Base-by-base conservation (phyloP, 192 early-diverging fungal genomes). In the Geranomyces variabilis region DNA sequence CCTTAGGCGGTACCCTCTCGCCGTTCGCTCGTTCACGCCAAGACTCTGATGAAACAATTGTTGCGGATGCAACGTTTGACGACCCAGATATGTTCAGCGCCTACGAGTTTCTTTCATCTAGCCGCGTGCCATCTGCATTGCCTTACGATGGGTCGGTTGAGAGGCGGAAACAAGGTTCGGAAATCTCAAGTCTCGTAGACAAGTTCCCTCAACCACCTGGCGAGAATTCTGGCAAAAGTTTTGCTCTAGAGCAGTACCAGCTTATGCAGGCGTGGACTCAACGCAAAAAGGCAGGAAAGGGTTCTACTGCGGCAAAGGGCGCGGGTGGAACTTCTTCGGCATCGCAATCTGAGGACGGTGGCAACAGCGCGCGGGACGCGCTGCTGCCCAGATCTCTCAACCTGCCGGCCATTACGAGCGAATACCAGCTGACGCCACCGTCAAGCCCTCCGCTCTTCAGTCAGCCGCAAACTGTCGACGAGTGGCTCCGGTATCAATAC, bases 81-180 rank as follows among this genome's bases (percentile, higher is more conserved):
- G 63, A 64, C 28, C 43, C 63, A 14, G 63, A 64, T 36, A 64
- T 64, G 41, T 64, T n/a, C 63, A 64, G 63, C 22, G 63, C 63
- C 4, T 64, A 64, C 63, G 63, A 64, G 43, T 64, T 64, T 44
- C 63, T 64, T 36, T 43, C 15, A 7, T 6, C 2, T 30, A 28
- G 21, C 21, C 17, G 58, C 21, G 17, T 60, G 58, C 15, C 17
- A 2, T 19, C 58, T 19, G 31, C 31, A 1, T 34, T 34, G 24
- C 41, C 63, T 1, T 29, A 60, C 28, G 28, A 33, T 29, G 58
- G 6, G 5, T 33, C 8, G 17, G 28, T 17, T 53, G 36, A 41
- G 5, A 41, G 10, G 3, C 36, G 36, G 36, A 55, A 24, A 3
- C 51, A 55, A 28, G 29, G 28, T 3, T 19, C 24, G 21, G 58